Evolutionary conservation across 768 basidiomycete species (phyloP), one percentile per base, ranked within the genome.

Genomic region (Pholiota microspora): DNA sequence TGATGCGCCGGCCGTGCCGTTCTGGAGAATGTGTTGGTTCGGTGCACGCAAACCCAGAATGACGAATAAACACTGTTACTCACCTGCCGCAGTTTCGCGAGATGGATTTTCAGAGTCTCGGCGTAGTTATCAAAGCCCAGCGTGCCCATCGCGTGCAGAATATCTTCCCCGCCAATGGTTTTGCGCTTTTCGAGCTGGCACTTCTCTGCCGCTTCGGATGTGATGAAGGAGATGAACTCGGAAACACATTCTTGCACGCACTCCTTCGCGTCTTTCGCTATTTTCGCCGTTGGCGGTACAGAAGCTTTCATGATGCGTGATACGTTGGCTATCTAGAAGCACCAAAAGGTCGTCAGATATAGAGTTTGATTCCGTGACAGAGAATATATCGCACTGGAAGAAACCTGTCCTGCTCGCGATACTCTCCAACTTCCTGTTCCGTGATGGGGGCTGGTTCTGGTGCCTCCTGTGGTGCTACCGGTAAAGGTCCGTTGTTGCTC

Each of bases 181-280:
- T 98, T 98, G 58, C 96, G 82, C 73, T 98, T 98, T 76, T 98
- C 95, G 62, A 89, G 77, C 67, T 89, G 83, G 61, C 94, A 95
- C 65, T 93, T 93, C 71, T 98, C 96, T 13, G 92, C 93, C 4
- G 96, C 96, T 70, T 98, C 96, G 40, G 88, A 91, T 25, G 95
- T 97, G 74, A 98, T 94, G 80, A 98, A 98, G 62, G 86, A 87
- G 70, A 98, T 98, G 77, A 97, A 98, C 74, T 98, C 96, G 38
- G 91, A 94, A 53, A 97, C 93, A 72, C 95, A 97, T 73, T 98
- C 96, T 69, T 98, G 96, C 38, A 98, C 93, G 71, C 92, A 94
- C 73, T 98, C 96, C 69, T 98, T 98, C 42, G 94, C 94, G 71
- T 98, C 96, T 70, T 98, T 98, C 7, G 92, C 91, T 64, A 98